phyloP scores from a whole-genome alignment of 306 rosid genomes.

The Vigna nakashimae region DNA sequence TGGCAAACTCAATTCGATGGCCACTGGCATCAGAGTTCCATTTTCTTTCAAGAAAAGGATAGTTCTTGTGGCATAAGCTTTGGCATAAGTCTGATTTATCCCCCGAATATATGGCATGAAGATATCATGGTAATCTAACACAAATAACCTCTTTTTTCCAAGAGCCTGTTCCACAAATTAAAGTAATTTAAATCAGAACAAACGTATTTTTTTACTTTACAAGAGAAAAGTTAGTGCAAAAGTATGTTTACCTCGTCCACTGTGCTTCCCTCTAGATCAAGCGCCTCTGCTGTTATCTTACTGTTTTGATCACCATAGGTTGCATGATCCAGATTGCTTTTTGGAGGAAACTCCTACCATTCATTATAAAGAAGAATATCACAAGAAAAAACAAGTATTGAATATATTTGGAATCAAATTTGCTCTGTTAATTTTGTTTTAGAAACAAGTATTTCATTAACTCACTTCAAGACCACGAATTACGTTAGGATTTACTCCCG shows the following conservation, averaged over 20 bases:
- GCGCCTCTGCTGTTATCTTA: constrained; percentile 56
- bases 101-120: constrained; percentile 69
- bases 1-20: constrained; percentile 77
- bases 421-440: not conserved
- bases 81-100: constrained; percentile 63
- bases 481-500: constrained; percentile 77
- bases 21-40: constrained; percentile 77
- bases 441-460: constrained; percentile 2
- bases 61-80: constrained; percentile 79
- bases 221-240: not conserved
- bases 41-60: constrained; percentile 63
- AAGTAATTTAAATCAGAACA: not conserved
- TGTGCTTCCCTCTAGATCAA: constrained; percentile 60
- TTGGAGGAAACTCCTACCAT: constrained; percentile 78
- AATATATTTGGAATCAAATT: constrained; percentile 7
- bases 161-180: constrained; percentile 62
- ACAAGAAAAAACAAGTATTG: not conserved
- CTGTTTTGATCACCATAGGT: constrained; percentile 79
- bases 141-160: constrained; percentile 49
- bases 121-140: constrained; percentile 78
- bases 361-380: constrained; percentile 6
- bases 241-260: constrained; percentile 63
- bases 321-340: constrained; percentile 65
- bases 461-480: constrained; percentile 72
- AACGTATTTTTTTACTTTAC: no score